Percentiles rank a stretch among this genome's conserved stretches.
phyloP scores from a whole-genome alignment of 164 flowering plant genomes.

The Aristolochia contorta region DNA sequence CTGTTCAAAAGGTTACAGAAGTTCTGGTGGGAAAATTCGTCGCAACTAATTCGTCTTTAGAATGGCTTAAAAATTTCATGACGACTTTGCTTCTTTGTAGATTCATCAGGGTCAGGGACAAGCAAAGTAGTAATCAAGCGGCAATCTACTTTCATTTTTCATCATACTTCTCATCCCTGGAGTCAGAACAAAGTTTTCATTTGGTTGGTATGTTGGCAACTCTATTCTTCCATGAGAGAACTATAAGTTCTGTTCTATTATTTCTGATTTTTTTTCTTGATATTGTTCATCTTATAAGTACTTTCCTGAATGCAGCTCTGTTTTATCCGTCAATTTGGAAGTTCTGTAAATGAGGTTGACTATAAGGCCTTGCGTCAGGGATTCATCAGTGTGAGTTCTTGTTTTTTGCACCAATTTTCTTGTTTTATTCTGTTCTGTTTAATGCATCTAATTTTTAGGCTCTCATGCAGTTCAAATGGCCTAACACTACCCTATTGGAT shows the following conservation, averaged over 20 bases:
- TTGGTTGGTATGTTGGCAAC: constrained; percentile 61
- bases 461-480: too few relatives aligned
- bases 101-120: constrained; percentile 15
- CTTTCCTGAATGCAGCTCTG: constrained; percentile 47
- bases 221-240: too few relatives aligned
- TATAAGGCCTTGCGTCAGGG: constrained; percentile 81
- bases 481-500: too few relatives aligned
- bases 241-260: too few relatives aligned
- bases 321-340: constrained; percentile 80
- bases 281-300: background rate
- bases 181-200: constrained; percentile 58
- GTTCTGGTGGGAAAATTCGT: background rate
- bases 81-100: constrained; percentile 11
- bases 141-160: constrained; percentile 46
- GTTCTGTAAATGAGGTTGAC: constrained; percentile 67
- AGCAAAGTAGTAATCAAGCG: constrained; percentile 26
- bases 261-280: too few relatives aligned
- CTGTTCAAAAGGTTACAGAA: too few relatives aligned
- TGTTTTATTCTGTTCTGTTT: background rate
- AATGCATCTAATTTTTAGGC: too few relatives aligned
- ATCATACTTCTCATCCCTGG: constrained; percentile 85
- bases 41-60: background rate
- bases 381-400: constrained; percentile 58
- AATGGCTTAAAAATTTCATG: background rate
- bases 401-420: background rate